phyloP scores from a whole-genome alignment of 2,329 filamentous ascomycete genomes.

The Ophiostoma tasmaniense region DNA sequence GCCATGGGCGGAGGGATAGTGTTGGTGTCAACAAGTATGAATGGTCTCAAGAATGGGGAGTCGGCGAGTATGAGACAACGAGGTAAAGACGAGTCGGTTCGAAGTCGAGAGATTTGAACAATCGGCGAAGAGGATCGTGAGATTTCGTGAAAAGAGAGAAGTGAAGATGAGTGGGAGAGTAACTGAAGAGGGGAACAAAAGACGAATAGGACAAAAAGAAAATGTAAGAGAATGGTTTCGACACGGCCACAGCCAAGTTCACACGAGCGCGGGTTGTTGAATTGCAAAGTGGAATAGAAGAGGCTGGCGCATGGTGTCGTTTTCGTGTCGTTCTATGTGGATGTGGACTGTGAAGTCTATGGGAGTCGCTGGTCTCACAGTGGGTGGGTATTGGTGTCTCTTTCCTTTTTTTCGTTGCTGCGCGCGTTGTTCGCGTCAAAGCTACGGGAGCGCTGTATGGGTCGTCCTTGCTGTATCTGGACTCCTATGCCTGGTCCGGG shows the following conservation, averaged over 20 bases:
- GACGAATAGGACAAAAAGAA: not conserved
- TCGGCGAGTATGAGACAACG: not conserved
- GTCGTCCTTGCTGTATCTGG: slow-evolving; percentile 1
- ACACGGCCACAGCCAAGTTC: not conserved
- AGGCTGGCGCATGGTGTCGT: slow-evolving; percentile 20
- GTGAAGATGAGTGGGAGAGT: not conserved
- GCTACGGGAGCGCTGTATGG: not conserved
- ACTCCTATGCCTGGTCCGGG: slow-evolving; percentile 10
- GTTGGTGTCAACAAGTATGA: not conserved
- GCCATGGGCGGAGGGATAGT: slow-evolving; percentile 9
- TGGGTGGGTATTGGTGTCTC: slow-evolving; percentile 5
- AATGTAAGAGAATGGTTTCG: not conserved
- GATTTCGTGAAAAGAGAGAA: not conserved
- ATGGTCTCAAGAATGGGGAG: not conserved
- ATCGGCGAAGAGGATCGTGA: not conserved
- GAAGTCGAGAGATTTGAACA: not conserved
- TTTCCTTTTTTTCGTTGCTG: slow-evolving; percentile 10
- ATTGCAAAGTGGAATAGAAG: slow-evolving; percentile 16
- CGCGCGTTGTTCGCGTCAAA: slow-evolving; percentile 21
- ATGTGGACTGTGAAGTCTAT: slow-evolving; percentile 2
- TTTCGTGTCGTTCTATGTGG: slow-evolving; percentile 18
- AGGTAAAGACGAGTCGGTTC: not conserved
- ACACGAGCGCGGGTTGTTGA: not conserved
- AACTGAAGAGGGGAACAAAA: not conserved
- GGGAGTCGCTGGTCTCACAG: not conserved